Evolutionary conservation across 208 protist species (phyloP).

Genomic region (Acanthamoeba polyphaga): DNA sequence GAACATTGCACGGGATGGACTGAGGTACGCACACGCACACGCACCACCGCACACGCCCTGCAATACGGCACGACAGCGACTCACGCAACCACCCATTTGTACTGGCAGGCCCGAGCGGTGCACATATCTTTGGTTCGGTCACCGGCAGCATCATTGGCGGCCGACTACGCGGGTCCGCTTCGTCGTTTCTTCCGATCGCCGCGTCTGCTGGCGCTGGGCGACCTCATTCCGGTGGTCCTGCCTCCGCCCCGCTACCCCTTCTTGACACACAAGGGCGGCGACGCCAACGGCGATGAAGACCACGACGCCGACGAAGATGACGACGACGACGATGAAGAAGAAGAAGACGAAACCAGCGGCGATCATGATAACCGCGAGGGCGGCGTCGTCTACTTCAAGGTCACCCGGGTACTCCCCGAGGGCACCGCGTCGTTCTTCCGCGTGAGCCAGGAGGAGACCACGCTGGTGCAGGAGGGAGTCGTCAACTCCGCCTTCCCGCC

Average conservation of each 20-base stretch:
- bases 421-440: conserved; percentile 39
- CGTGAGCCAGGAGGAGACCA: conserved; percentile 63
- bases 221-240: conserved; percentile 61
- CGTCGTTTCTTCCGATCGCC: conserved; percentile 26
- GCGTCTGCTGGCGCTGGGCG: conserved; percentile 39
- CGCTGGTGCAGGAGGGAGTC: conserved; percentile 56
- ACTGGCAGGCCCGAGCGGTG: conserved; percentile 28
- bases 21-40: neutral
- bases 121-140: conserved; percentile 7
- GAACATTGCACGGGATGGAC: neutral
- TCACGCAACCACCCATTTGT: neutral
- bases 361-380: conserved; percentile 52
- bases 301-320: conserved; percentile 56
- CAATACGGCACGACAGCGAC: neutral
- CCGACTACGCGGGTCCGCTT: conserved; percentile 48
- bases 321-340: conserved; percentile 27
- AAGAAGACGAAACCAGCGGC: neutral
- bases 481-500: conserved; percentile 67
- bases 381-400: conserved; percentile 61
- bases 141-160: neutral
- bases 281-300: conserved; percentile 12
- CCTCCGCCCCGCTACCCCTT: conserved; percentile 38
- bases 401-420: conserved; percentile 38
- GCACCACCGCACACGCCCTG: neutral
- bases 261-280: neutral